Base-by-base conservation (phyloP, 768 basidiomycete genomes). In the Fomitopsis pulvina region DNA sequence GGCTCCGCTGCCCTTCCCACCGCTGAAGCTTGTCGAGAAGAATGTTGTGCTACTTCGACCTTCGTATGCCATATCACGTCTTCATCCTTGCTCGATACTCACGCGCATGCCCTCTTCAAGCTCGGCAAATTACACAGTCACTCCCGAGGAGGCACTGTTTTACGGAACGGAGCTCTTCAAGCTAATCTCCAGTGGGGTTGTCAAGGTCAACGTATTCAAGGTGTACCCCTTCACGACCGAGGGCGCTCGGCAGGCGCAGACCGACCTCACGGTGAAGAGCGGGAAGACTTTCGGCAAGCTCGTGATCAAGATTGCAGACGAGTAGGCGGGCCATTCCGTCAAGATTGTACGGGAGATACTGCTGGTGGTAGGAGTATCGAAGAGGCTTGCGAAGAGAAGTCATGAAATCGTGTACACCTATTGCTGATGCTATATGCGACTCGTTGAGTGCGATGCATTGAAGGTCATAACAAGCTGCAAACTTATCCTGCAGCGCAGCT, bases 271-370 rank as follows among this genome's bases (percentile, higher is more conserved):
- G 0, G 71, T 78, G 9, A 51, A 47, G 50, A 50, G 57, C 2
- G 83, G 94, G 29, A 81, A 79, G 62, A 91, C 92, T n/a, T 75
- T 75, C 1, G 93, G 94, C 3, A 96, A 96, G 65, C 62, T 96
- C 56, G 55, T 96, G 37, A 73, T 96, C 58, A 87, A 85, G 61
- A 77, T 90, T 21, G 61, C 60, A 11, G 51, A 67, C 30, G 50
- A 53, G 38, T 57, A 37, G 52, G 10, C 22, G 41, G 28, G 25
- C 7, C 20, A n/a, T n/a, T n/a, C n/a, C n/a, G n/a, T n/a, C n/a
- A n/a, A n/a, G n/a, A n/a, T 9, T 34, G 32, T 34, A n/a, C n/a
- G n/a, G n/a, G n/a, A n/a, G n/a, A n/a, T n/a, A n/a, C n/a, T n/a
- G n/a, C n/a, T n/a, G n/a, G n/a, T n/a, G n/a, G n/a, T n/a, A n/a